phyloP scores from a whole-genome alignment of 331 rosid species.

The Rosa hybrid region DNA sequence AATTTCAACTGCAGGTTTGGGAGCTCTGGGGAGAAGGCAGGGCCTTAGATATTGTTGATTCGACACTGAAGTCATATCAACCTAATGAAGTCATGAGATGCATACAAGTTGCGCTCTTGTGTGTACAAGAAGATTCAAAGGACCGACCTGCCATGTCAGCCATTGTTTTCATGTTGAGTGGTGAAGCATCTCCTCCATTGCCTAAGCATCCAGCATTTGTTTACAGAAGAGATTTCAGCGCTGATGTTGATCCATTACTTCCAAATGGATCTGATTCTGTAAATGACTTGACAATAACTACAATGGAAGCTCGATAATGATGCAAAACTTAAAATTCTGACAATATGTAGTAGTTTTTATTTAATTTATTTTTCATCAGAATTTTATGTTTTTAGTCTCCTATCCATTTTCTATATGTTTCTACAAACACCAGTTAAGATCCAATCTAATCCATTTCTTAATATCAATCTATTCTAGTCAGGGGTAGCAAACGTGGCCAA shows the following conservation, averaged over 20 bases:
- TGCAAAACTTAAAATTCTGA: not conserved
- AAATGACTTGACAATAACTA: not conserved
- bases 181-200: conserved; percentile 22
- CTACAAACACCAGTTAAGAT: no score
- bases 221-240: not conserved
- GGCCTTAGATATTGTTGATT: conserved; percentile 28
- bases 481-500: no score
- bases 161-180: conserved; percentile 25
- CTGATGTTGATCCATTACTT: not conserved
- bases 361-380: no score
- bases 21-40: conserved; percentile 27
- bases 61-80: not conserved
- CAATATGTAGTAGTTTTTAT: no score
- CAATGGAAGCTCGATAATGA: conserved; percentile 40
- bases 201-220: conserved; percentile 30
- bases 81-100: conserved; percentile 30
- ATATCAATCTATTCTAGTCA: no score
- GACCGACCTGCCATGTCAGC: conserved; percentile 32
- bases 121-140: conserved; percentile 35
- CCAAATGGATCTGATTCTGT: not conserved
- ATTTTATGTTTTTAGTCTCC: no score
- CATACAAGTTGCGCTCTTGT: conserved; percentile 36
- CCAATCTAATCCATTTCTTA: no score
- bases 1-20: conserved; percentile 25
- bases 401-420: no score